phyloP scores from a whole-genome alignment of 176 grass and related monocot species.

The Musa itinerans region DNA sequence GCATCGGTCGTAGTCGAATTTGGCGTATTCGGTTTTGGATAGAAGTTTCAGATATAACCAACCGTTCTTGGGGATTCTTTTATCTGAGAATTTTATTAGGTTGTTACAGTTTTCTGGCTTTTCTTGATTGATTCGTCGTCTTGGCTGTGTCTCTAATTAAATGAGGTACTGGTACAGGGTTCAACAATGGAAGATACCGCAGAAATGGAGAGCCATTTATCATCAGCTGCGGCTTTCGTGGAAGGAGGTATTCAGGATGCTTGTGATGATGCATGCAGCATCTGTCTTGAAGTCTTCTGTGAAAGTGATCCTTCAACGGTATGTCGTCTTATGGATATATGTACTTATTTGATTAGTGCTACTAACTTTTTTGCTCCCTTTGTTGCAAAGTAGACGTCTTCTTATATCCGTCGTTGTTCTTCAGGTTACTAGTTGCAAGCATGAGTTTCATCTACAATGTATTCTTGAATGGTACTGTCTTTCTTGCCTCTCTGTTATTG shows the following conservation, averaged over 20 bases:
- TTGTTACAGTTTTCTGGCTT: too few species aligned
- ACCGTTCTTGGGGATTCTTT: too few species aligned
- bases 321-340: constrained; percentile 9
- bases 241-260: constrained; percentile 84
- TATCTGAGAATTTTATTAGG: too few species aligned
- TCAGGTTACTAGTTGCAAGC: constrained; percentile 82
- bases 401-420: constrained; percentile 29
- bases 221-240: constrained; percentile 69
- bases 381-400: background rate
- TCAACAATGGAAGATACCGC: constrained; percentile 26
- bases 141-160: too few species aligned
- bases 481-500: background rate
- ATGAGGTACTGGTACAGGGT: too few species aligned
- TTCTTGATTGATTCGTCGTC: too few species aligned
- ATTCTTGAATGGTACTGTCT: constrained; percentile 88
- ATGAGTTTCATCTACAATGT: constrained; percentile 91
- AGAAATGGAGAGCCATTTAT: constrained; percentile 53
- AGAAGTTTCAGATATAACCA: too few species aligned
- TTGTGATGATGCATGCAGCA: constrained; percentile 86
- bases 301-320: constrained; percentile 71
- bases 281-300: constrained; percentile 84
- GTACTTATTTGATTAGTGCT: background rate
- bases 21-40: too few species aligned
- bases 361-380: background rate
- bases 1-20: too few species aligned